phyloP scores from a whole-genome alignment of 2,329 filamentous ascomycete species.

The Tolypocladium tundrense region DNA sequence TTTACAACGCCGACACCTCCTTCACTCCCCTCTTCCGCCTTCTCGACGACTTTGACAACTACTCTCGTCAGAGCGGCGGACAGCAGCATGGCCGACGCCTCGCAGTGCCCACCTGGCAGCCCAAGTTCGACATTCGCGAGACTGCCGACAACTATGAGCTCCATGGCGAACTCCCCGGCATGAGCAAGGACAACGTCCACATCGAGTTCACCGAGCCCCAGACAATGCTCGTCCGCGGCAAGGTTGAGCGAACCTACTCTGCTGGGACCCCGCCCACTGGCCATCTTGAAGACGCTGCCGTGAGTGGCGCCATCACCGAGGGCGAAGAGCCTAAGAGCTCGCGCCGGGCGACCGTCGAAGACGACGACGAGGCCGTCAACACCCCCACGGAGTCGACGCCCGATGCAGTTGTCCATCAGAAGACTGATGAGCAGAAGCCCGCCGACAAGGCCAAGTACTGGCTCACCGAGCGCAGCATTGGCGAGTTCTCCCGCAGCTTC shows the following conservation, averaged over 20 bases:
- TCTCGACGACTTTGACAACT: slow-evolving; percentile 53
- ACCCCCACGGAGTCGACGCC: slow-evolving; percentile 12
- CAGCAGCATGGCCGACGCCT: slow-evolving; percentile 14
- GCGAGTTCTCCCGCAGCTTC: slow-evolving; percentile 59
- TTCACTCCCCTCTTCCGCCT: slow-evolving; percentile 54
- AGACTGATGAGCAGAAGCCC: slow-evolving; percentile 16
- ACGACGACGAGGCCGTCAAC: slow-evolving; percentile 33
- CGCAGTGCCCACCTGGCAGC: slow-evolving; percentile 50
- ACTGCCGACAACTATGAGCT: slow-evolving; percentile 60
- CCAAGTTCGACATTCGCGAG: slow-evolving; percentile 72
- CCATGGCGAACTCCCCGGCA: slow-evolving; percentile 68
- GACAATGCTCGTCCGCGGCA: slow-evolving; percentile 62
- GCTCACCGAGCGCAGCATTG: slow-evolving; percentile 55
- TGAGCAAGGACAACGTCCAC: slow-evolving; percentile 61
- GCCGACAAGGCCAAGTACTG: slow-evolving; percentile 53
- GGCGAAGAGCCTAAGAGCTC: slow-evolving; percentile 27
- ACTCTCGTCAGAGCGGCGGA: slow-evolving; percentile 29
- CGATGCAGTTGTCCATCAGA: slow-evolving; percentile 11
- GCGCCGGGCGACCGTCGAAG: slow-evolving; percentile 56
- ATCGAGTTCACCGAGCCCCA: slow-evolving; percentile 73
- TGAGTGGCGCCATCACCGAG: slow-evolving; percentile 29
- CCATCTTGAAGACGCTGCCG: slow-evolving; percentile 32
- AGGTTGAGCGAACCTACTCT: slow-evolving; percentile 53
- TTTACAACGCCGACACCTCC: slow-evolving; percentile 38
- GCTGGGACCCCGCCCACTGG: slow-evolving; percentile 39